A percentile compares a stretch with the other conserved stretches of the same genome.
Conservation (phyloP, 208 protist genomes). For the Herpetomonas tarakana region DNA sequence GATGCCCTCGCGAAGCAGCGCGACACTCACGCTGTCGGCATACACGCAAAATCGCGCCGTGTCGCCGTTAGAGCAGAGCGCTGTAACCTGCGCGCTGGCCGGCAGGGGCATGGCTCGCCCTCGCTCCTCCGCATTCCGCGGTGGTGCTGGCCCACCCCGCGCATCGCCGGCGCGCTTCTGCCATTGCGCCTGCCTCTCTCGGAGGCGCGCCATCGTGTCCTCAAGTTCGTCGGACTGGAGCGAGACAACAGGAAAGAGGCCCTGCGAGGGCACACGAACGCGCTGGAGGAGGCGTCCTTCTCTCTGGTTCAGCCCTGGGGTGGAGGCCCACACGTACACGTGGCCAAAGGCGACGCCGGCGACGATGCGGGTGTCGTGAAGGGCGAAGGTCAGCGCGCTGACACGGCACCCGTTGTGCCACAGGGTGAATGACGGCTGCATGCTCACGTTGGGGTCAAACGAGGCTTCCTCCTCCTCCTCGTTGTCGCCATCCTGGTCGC, state of each 20-base stretch:
- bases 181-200: not conserved
- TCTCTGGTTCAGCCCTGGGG: conserved; percentile 54
- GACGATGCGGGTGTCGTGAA: conserved; percentile 59
- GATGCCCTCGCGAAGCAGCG: conserved; percentile 7
- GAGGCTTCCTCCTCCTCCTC: conserved; percentile 4
- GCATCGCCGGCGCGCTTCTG: not conserved
- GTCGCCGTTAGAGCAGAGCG: conserved; percentile 22
- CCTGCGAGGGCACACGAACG: conserved; percentile 34
- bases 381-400: conserved; percentile 32
- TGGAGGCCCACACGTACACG: conserved; percentile 67
- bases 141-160: not conserved
- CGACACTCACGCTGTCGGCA: conserved; percentile 8
- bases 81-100: conserved; percentile 9
- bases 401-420: conserved; percentile 54
- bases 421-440: conserved; percentile 32
- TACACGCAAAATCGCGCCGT: conserved; percentile 12
- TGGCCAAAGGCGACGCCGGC: conserved; percentile 54
- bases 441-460: not conserved
- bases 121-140: not conserved
- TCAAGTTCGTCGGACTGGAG: conserved; percentile 18
- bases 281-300: conserved; percentile 56
- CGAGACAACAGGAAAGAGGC: conserved; percentile 53
- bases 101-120: not conserved
- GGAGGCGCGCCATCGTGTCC: not conserved
- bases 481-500: not conserved